Percentiles rank a stretch among this genome's conserved stretches.
Conservation (phyloP, 129 eudicot species). For the Flaveria robusta region DNA sequence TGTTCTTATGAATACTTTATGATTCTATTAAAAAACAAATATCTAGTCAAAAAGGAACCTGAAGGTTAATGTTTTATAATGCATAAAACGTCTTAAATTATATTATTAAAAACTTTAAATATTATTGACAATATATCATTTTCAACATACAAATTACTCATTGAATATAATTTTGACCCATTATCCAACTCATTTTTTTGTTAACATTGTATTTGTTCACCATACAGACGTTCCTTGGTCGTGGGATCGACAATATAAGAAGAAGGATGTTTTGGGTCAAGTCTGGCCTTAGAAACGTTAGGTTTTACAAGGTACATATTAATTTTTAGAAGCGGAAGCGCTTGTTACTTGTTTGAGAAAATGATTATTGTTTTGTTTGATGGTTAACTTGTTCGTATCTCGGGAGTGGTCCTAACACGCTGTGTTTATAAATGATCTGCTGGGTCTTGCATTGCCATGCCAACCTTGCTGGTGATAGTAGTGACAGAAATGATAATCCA, state of each 20-base stretch:
- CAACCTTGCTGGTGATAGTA: too few species aligned
- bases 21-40: background rate
- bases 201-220: constrained; percentile 13
- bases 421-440: background rate
- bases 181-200: background rate
- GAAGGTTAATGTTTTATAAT: background rate
- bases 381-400: background rate
- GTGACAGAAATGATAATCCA: too few species aligned
- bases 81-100: background rate
- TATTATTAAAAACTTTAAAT: background rate
- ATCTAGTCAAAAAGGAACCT: background rate
- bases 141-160: background rate
- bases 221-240: constrained; percentile 94
- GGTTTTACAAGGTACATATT: constrained; percentile 26
- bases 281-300: constrained; percentile 74
- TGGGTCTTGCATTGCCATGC: background rate
- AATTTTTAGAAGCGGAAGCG: background rate
- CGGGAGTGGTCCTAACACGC: background rate
- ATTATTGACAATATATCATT: background rate
- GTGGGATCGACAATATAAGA: constrained; percentile 75
- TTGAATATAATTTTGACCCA: background rate
- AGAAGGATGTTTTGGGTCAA: constrained; percentile 84
- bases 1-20: background rate
- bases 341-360: background rate
- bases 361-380: background rate